Evolutionary conservation across 345 rosid species (phyloP), one percentile per base, ranked within the genome.

Genomic region (Salix koriyanagi): DNA sequence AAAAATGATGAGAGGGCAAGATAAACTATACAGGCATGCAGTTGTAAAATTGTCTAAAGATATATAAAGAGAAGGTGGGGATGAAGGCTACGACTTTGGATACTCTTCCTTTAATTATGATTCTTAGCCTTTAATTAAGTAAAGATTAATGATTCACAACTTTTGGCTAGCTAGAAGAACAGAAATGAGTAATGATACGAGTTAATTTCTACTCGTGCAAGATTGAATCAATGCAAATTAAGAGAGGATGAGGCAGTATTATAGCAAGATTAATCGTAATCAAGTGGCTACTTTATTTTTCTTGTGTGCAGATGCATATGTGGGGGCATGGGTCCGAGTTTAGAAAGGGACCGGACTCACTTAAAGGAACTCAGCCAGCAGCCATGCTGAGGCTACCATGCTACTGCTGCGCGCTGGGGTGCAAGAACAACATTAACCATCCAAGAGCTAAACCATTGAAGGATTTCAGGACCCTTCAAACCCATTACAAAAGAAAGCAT

Each of bases 271-370:
- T 34, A 34, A 34, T 34, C 21, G 60, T 19, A 21, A 54, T 21
- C 60, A 7, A 21, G 11, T 8, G 9, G 25, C 34, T 36, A 5
- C 23, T 62, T 21, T 5, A 2, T 66, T 36, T 26, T 25, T 48
- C 19, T 16, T 34, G 60, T 58, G 11, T 36, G 54, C 78, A 91
- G 96, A 91, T 91, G 96, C 96, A 91, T 74, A 91, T 91, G 96
- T 91, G 96, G 96, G 96, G 96, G 26, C 96, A 91, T 62, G 96
- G 96, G 80, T 90, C 96, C 7, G 96, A 87, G 67, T 91, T 86
- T 54, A 86, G 93, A 77, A 90, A 88, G 73, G 96, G 92, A 34
- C 91, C 91, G 6, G 92, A 90, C 64, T 90, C 96, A 4, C 92
- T 91, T 0, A 90, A 84, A 80, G 94, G 96, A 44, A 87, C 91